These are phyloP conservation scores for Pistacia atlantica DNA, from an alignment of 345 rosid genomes.

Conservation along the genomic window DNA sequence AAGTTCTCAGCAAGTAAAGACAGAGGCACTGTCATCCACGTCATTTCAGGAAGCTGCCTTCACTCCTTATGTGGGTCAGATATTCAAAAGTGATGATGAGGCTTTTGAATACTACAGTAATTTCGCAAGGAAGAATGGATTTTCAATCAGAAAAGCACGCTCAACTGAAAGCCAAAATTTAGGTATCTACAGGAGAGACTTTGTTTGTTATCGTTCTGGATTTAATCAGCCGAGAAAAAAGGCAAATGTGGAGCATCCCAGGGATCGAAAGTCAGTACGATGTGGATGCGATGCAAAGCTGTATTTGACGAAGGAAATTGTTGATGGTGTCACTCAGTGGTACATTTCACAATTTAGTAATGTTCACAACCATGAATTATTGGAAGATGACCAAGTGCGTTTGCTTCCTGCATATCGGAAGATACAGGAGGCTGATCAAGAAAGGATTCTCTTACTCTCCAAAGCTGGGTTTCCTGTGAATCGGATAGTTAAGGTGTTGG, in stretches of 20 bases:
- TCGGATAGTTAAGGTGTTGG: conserved; percentile 83
- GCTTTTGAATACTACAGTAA: conserved; percentile 84
- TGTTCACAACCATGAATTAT: conserved; percentile 89
- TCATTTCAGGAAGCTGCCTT: conserved; percentile 53
- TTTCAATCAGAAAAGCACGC: conserved; percentile 88
- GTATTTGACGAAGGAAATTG: conserved; percentile 77
- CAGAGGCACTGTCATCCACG: conserved; percentile 47
- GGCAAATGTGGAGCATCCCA: conserved; percentile 84
- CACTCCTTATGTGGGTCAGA: conserved; percentile 84
- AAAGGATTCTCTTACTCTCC: conserved; percentile 79
- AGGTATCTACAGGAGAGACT: conserved; percentile 86
- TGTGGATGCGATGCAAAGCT: conserved; percentile 95
- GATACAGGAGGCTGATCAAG: conserved; percentile 87
- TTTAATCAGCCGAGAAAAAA: conserved; percentile 91
- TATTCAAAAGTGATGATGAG: conserved; percentile 75
- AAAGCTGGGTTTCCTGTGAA: conserved; percentile 95
- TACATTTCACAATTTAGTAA: conserved; percentile 91
- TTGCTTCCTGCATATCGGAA: conserved; percentile 92
- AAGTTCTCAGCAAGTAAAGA: conserved; percentile 51
- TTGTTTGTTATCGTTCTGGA: conserved; percentile 95
- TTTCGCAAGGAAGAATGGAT: conserved; percentile 86
- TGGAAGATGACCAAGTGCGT: conserved; percentile 94
- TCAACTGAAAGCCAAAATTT: conserved; percentile 88
- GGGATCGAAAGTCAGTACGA: conserved; percentile 91
- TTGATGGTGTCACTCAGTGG: conserved; percentile 70